These are phyloP conservation scores for Fusarium sulawesiense DNA, from an alignment of 2,329 filamentous ascomycete genomes.

Conservation along the genomic window DNA sequence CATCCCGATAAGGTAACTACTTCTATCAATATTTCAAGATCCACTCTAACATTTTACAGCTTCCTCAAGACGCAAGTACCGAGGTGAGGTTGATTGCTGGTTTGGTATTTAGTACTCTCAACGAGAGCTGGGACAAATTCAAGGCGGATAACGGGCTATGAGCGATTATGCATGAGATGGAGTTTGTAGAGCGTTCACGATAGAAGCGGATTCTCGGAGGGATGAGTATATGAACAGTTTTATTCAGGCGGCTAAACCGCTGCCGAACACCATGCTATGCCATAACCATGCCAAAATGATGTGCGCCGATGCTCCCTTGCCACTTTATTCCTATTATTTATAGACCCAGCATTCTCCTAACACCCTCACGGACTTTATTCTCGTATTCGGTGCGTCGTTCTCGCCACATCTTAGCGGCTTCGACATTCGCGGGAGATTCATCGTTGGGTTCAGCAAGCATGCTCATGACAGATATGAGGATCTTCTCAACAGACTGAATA, in stretches of 20 bases:
- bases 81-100: slow-evolving; percentile 75
- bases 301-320: slow-evolving; percentile 42
- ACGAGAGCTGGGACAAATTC: slow-evolving; percentile 80
- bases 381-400: slow-evolving; percentile 88
- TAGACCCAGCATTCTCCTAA: slow-evolving; percentile 81
- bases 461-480: slow-evolving; percentile 95
- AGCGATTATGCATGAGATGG: slow-evolving; percentile 37
- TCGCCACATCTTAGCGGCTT: slow-evolving; percentile 96
- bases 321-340: slow-evolving; percentile 51
- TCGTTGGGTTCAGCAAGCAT: slow-evolving; percentile 98
- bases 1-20: slow-evolving; percentile 94
- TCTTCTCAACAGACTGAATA: slow-evolving; percentile 98
- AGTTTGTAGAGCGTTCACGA: slow-evolving; percentile 45
- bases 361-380: slow-evolving; percentile 83
- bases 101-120: slow-evolving; percentile 74
- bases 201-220: slow-evolving; percentile 38
- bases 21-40: background rate
- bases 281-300: slow-evolving; percentile 30
- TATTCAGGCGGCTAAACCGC: slow-evolving; percentile 38
- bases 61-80: slow-evolving; percentile 72
- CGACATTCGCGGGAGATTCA: slow-evolving; percentile 94
- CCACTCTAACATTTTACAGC: slow-evolving; percentile 53
- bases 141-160: slow-evolving; percentile 75
- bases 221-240: slow-evolving; percentile 40
- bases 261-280: slow-evolving; percentile 46